Base-by-base conservation (phyloP, 371 early-diverging fungal species). In the Zychaea mexicana region DNA sequence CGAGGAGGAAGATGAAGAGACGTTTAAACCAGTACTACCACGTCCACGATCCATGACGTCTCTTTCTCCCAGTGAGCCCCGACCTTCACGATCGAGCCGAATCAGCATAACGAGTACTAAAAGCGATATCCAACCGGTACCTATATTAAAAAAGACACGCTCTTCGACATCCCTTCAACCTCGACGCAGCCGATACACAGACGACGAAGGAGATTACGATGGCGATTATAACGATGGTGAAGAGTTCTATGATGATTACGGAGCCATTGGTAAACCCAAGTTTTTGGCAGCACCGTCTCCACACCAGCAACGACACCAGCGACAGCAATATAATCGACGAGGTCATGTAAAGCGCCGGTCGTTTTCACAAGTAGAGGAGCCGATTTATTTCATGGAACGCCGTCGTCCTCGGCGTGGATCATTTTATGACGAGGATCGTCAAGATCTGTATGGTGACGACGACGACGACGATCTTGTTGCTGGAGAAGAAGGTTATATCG, bases 121-220 rank as follows among this genome's bases (percentile, higher is more conserved):
- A 45, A 45, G 19, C 13, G 19, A 58, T 17, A 38, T 36, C 6
- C 45, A 42, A 45, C 59, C 59, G 0, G 59, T 58, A 19, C 45
- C 59, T 12, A 58, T 58, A 42, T 45, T 58, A 24, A 58, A 58
- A 27, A 58, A 58, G 45, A 45, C 45, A 15, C 39, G 45, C n/a
- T 58, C 59, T 24, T 42, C 59, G 3, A 19, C 31, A 6, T 58
- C 59, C 7, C 22, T 58, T 21, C 59, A 27, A n/a, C 59, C 59
- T 13, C 46, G n/a, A 49, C 45, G 27, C 22, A 36, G 22, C 15
- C 32, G 3, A 9, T 56, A 17, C 38, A 36, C 9, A 9, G 38
- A 36, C 38, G 38, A 36, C 9, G 38, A 36, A 36, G 38, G 15
- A 36, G 38, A n/a, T 42, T 42, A 42, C 42, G n/a, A n/a, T 15